Conservation (phyloP, 805 yeast species). For the Soucietia sequanensis region DNA sequence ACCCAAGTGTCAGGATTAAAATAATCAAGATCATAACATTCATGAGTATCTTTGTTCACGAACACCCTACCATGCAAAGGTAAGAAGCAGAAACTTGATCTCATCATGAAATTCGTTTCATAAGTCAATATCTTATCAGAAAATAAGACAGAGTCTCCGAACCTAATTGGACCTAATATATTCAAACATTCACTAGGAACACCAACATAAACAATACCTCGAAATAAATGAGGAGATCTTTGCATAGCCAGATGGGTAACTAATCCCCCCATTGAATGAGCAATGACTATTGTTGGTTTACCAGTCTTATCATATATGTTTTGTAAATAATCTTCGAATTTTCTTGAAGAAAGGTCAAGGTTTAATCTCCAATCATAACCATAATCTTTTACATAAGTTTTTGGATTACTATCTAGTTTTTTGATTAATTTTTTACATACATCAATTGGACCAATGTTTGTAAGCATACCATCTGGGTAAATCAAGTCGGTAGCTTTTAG, state of each 20-base stretch:
- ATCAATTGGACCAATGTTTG: conserved; percentile 87
- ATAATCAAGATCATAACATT: conserved; percentile 65
- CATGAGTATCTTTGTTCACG: conserved; percentile 56
- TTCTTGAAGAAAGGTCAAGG: conserved; percentile 50
- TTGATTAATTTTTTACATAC: conserved; percentile 61
- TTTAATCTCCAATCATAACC: conserved; percentile 96
- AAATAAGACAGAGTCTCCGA: conserved; percentile 76
- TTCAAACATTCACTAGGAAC: conserved; percentile 82
- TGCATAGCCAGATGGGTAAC: conserved; percentile 80
- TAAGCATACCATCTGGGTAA: conserved; percentile 72
- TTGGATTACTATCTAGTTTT: conserved; percentile 52
- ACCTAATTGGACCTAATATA: conserved; percentile 80
- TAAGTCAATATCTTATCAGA: conserved; percentile 73
- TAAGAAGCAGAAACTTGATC: conserved; percentile 75
- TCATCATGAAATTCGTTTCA: conserved; percentile 84
- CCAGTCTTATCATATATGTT: conserved; percentile 48
- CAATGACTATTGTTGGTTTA: conserved; percentile 67
- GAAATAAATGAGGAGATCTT: conserved; percentile 60
- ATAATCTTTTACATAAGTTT: conserved; percentile 63
- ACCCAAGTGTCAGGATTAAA: conserved; percentile 83
- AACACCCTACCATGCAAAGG: conserved; percentile 78
- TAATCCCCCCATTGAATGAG: conserved; percentile 95
- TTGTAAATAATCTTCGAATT: conserved; percentile 49
- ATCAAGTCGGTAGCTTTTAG: conserved; percentile 47
- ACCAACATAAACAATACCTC: conserved; percentile 81